Evolutionary conservation across 305 asterid genomes (phyloP).

Genomic region (Euphrasia arctica): DNA sequence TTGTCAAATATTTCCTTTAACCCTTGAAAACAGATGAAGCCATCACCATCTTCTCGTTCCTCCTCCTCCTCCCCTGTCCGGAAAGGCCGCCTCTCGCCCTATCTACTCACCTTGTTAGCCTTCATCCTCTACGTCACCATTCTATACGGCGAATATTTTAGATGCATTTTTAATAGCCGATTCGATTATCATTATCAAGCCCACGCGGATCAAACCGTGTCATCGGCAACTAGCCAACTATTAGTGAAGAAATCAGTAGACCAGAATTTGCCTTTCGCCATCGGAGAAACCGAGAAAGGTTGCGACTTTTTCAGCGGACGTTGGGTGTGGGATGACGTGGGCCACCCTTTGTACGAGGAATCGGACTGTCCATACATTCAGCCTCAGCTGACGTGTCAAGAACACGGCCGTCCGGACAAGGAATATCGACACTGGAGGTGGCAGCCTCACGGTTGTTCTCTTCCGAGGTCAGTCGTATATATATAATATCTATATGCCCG

Average conservation of each 20-base stretch:
- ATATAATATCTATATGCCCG: too few species aligned
- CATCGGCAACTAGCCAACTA: conserved; percentile 28
- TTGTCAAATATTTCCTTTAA: too few species aligned
- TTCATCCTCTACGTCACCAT: conserved; percentile 67
- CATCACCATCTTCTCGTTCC: conserved; percentile 47
- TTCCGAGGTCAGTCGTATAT: conserved; percentile 50
- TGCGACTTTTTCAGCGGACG: conserved; percentile 68
- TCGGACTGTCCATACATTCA: conserved; percentile 71
- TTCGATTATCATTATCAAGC: conserved; percentile 33
- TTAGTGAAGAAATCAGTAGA: conserved; percentile 18
- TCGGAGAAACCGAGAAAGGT: conserved; percentile 39
- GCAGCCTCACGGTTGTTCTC: conserved; percentile 75
- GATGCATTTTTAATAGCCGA: conserved; percentile 51
- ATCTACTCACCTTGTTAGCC: conserved; percentile 49
- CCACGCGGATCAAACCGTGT: conserved; percentile 27
- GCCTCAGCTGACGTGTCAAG: conserved; percentile 80
- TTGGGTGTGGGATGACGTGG: conserved; percentile 68
- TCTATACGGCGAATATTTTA: conserved; percentile 66
- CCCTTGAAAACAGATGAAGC: conserved; percentile 28
- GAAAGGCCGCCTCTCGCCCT: conserved; percentile 68
- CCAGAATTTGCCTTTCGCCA: conserved; percentile 38
- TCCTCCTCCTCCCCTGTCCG: conserved; percentile 36
- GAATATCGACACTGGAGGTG: conserved; percentile 80
- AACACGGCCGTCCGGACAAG: conserved; percentile 74
- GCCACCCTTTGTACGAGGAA: conserved; percentile 63